Evolutionary conservation across 768 basidiomycete genomes (phyloP).

Genomic region (Lactarius indigo): DNA sequence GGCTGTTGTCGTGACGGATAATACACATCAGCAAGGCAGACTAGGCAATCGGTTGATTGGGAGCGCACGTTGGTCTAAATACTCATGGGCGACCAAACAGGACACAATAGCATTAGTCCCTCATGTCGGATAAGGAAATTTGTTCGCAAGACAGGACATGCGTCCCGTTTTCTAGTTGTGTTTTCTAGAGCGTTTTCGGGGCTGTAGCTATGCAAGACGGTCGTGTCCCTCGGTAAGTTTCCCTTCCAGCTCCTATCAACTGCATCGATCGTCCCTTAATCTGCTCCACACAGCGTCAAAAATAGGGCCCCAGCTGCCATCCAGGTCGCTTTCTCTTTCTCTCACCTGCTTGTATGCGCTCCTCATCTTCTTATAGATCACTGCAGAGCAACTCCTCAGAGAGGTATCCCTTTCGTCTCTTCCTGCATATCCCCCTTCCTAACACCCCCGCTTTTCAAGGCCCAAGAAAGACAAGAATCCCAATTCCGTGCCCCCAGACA

Average conservation of each 20-base stretch:
- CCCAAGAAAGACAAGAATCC: conserved; percentile 95
- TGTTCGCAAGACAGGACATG: conserved; percentile 1
- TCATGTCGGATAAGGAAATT: conserved; percentile 1
- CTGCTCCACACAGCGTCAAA: conserved; percentile 65
- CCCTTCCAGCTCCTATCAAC: background rate
- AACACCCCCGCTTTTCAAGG: conserved; percentile 43
- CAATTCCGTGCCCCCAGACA: conserved; percentile 91
- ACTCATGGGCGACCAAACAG: conserved; percentile 18
- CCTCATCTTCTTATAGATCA: conserved; percentile 64
- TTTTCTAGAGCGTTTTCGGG: background rate
- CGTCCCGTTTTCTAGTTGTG: background rate
- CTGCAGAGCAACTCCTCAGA: conserved; percentile 94
- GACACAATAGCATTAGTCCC: conserved; percentile 23
- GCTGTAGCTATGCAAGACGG: conserved; percentile 66
- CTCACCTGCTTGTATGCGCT: conserved; percentile 1
- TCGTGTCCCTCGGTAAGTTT: conserved; percentile 63
- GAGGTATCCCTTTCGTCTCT: conserved; percentile 50
- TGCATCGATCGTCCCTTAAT: conserved; percentile 6
- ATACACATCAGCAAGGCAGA: conserved; percentile 26
- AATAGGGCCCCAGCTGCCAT: conserved; percentile 94
- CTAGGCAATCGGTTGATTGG: conserved; percentile 4
- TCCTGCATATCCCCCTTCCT: background rate
- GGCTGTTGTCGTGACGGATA: conserved; percentile 20
- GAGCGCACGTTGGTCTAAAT: conserved; percentile 24
- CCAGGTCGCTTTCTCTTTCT: conserved; percentile 51